Evolutionary conservation across 2,329 filamentous ascomycete species (phyloP), one percentile per base, ranked within the genome.

Genomic region (Stagonosporopsis chrysanthemi): DNA sequence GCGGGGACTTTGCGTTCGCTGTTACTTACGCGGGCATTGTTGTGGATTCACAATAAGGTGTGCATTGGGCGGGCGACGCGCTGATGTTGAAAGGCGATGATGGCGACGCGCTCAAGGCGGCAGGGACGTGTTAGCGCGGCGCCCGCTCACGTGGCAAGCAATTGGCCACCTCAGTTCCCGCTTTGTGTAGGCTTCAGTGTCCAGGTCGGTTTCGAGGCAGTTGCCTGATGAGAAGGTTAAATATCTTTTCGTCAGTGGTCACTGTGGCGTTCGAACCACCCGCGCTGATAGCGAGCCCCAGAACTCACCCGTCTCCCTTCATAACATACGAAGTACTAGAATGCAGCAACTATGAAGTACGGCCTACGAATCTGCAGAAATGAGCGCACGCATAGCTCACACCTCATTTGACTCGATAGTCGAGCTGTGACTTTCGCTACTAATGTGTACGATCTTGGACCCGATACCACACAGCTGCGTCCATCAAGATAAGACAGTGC

Each of bases 21-120:
- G 12, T 22, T 17, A 74, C 73, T 59, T 70, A 75, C 73, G 70
- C 71, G 69, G 73, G 73, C 73, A 75, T 75, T 45, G 41, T 74
- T 41, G 56, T 52, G 49, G 39, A 58, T 50, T 71, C 47, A 69
- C 23, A 12, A 29, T 40, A 56, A 52, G 47, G 58, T 63, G 62
- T 43, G 63, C 72, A 75, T 74, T 47, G 46, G 56, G 60, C 60
- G 59, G 49, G 15, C 46, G 58, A 60, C 62, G 58, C 59, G 60
- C 55, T 65, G 62, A 65, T 58, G 61, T 67, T 51, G 64, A 65
- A 39, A 63, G 59, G 65, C 69, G 66, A 67, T 63, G 57, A 65
- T 40, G 57, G 67, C 70, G 68, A 74, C 71, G 72, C 71, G 73
- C 59, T 62, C 39, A 53, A 51, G 52, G 56, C 48, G 55, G 62